Evolutionary conservation across 305 asterid genomes (phyloP), one percentile per base, ranked within the genome.

Genomic region (Petunia hybrid): DNA sequence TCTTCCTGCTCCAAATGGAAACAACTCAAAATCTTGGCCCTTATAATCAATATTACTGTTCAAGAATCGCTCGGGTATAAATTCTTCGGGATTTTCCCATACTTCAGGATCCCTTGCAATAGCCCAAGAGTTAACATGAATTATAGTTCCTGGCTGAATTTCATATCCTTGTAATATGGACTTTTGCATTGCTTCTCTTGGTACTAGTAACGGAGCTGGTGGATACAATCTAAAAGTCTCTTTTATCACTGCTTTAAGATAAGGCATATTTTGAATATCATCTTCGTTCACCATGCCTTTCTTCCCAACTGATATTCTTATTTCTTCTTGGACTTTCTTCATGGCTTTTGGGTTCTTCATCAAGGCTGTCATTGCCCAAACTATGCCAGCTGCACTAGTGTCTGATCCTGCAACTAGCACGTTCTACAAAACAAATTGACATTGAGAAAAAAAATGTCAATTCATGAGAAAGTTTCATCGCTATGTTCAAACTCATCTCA

Each of bases 361-460:
- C 22, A 86, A 64, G 51, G 81, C 86, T 51, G 89, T 86, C 89
- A 86, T 80, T 65, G 85, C 68, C 89, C 89, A 86, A 63, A 83
- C 89, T 6, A 86, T 77, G 1, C 85, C 83, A 45, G 87, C 83
- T 3, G 86, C 81, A 39, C 85, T 55, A 40, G 89, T 86, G 82
- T 86, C 89, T 7, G 89, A 83, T 51, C 89, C 89, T 7, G 89
- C 89, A 9, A 86, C 89, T 66, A 86, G 83, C 89, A 86, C 83
- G 83, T 22, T 22, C 31, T 22, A 22, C 31, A 22, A 22, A n/a
- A 22, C 31, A 22, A 22, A 22, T 22, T 22, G 31, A 22, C 0
- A 22, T 22, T 0, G 31, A 22, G 0, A 22, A 22, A 22, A 22
- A 22, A 22, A 22, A 0, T 22, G 31, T 22, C 31, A 22, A 22